phyloP scores from a whole-genome alignment of 2,329 filamentous ascomycete species.

The Hymenotorrendiella dingleyae region DNA sequence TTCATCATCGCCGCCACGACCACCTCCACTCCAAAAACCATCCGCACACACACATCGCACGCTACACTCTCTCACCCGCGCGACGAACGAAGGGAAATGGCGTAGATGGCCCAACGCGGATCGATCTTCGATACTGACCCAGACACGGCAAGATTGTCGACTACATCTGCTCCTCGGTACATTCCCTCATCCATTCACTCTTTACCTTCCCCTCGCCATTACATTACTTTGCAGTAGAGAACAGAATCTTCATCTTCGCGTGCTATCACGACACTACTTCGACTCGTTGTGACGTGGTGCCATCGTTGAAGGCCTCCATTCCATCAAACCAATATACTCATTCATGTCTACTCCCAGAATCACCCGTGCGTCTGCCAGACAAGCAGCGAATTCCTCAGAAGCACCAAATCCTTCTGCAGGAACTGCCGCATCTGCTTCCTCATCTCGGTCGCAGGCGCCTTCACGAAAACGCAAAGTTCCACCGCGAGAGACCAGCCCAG shows the following conservation, averaged over 20 bases:
- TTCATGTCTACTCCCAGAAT: constrained; percentile 98
- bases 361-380: constrained; percentile 89
- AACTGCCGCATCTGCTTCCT: constrained; percentile 30
- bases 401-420: constrained; percentile 34
- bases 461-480: constrained; percentile 73
- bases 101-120: constrained; percentile 13
- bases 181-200: constrained; percentile 14
- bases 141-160: constrained; percentile 10
- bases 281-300: constrained; percentile 16
- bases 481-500: constrained; percentile 44
- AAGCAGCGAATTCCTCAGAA: constrained; percentile 56
- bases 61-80: not conserved
- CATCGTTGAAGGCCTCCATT: constrained; percentile 9
- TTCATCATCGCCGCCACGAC: not conserved
- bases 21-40: constrained; percentile 1
- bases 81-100: constrained; percentile 3
- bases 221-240: too few relatives aligned
- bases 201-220: constrained; percentile 5
- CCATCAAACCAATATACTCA: constrained; percentile 49
- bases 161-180: constrained; percentile 19
- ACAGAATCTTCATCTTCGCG: constrained; percentile 4
- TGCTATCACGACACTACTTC: constrained; percentile 12
- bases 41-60: not conserved
- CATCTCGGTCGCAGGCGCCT: constrained; percentile 40
- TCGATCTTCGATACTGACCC: constrained; percentile 14